phyloP scores from a whole-genome alignment of 345 rosid species.

The Murraya koenigii region DNA sequence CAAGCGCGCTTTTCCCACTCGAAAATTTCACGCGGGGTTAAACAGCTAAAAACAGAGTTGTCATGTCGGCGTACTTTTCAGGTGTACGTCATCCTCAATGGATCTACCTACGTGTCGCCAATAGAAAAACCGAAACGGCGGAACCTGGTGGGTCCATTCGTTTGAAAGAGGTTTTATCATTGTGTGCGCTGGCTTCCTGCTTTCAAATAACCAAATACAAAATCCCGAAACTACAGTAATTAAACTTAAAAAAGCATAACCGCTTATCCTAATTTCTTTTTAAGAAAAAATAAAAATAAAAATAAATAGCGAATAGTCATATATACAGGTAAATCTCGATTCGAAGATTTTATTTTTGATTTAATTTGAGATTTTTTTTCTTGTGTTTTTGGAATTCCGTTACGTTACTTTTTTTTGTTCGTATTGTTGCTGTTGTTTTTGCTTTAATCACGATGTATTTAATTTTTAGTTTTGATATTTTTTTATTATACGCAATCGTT shows the following conservation, averaged over 20 bases:
- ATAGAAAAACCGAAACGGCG: neutral
- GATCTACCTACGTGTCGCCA: neutral
- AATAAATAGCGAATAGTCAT: neutral
- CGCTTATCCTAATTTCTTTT: neutral
- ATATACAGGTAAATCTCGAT: neutral
- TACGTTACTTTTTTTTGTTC: neutral
- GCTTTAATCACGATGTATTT: neutral
- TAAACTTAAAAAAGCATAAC: neutral
- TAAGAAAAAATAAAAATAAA: too few species aligned
- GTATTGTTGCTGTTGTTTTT: neutral
- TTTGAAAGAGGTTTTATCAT: neutral
- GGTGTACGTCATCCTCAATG: neutral
- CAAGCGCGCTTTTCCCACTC: neutral
- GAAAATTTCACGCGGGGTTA: neutral
- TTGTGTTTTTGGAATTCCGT: neutral
- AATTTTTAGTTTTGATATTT: neutral
- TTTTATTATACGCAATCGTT: neutral
- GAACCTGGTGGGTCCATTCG: neutral
- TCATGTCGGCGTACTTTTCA: neutral
- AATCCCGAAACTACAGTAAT: neutral
- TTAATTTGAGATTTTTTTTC: neutral
- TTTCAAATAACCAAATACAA: neutral
- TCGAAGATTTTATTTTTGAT: neutral
- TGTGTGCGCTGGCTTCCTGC: neutral
- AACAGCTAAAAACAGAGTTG: neutral